Conservation (phyloP, 306 rosid genomes). For the Luffa acutangula region DNA sequence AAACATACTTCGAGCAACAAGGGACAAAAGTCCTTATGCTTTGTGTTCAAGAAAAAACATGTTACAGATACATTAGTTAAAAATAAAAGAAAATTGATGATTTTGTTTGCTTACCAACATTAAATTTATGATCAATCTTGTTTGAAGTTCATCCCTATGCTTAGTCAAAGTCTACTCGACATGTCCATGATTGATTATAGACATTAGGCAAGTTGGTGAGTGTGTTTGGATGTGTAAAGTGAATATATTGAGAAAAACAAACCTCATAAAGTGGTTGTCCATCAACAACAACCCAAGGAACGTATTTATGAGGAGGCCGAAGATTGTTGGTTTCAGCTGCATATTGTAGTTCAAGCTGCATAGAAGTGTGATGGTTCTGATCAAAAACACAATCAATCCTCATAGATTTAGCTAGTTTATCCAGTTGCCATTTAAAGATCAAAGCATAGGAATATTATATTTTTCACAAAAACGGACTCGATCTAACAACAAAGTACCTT, state of each 20-base stretch:
- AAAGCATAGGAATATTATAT: background rate
- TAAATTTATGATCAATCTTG: background rate
- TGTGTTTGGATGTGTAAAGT: background rate
- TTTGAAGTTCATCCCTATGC: background rate
- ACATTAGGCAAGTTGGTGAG: background rate
- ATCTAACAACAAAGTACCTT: background rate
- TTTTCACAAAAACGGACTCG: background rate
- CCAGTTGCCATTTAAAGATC: background rate
- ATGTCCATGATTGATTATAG: background rate
- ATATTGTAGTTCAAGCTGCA: slow-evolving; percentile 72
- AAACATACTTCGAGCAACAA: background rate
- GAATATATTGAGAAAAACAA: background rate
- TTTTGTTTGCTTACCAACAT: background rate
- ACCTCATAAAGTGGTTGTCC: slow-evolving; percentile 85
- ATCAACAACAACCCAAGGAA: slow-evolving; percentile 89
- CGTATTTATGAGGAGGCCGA: slow-evolving; percentile 73
- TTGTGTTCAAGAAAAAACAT: background rate
- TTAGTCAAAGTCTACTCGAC: background rate
- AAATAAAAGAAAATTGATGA: background rate
- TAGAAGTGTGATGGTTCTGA: slow-evolving; percentile 8
- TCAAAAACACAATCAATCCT: background rate
- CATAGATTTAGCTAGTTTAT: background rate
- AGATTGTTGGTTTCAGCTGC: slow-evolving; percentile 60
- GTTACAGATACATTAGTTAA: background rate
- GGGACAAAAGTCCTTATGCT: background rate